Evolutionary conservation across 257 asterid species (phyloP), one percentile per base, ranked within the genome.

Genomic region (Parsonsia alboflavescens): DNA sequence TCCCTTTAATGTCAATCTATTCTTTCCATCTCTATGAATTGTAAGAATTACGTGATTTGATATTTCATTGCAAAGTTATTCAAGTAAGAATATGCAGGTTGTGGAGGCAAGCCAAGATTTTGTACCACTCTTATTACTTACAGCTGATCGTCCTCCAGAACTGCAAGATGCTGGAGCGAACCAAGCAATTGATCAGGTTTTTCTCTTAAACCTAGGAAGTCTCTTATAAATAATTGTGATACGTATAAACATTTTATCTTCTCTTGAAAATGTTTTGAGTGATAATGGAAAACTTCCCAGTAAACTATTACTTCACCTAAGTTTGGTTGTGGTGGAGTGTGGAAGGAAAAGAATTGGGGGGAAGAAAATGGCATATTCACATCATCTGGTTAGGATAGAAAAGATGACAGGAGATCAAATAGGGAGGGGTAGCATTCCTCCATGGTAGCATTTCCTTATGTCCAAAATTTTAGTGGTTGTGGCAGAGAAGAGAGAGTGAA

Each of bases 101-200:
- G 99, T 95, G 71, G 99, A 92, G 88, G 99, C 99, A 49, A 88
- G 99, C 81, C 96, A 95, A 85, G 91, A 86, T 78, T 95, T 90
- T 86, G 87, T 92, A 45, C 99, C 98, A 9, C 82, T 95, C 82
- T 73, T 95, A 69, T 79, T 92, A 76, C 98, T 95, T 56, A 88
- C 99, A 17, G 99, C 98, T 56, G 99, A 95, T 70, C 99, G 99
- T 67, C 99, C 99, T 79, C 91, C 96, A 0, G 99, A 95, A 84
- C 86, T 95, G 72, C 88, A 87, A 63, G 97, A 95, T 80, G 93
- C 87, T 79, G 99, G 99, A 74, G 94, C 99, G 26, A 95, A 95
- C 88, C 99, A 95, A 84, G 97, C 99, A 73, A 92, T 95, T 75
- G 87, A 95, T 87, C 99, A 95, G 91, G 97, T 91, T 24, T 41